Base-by-base conservation (phyloP, 345 rosid species). In the Leavenworthia alabamica region DNA sequence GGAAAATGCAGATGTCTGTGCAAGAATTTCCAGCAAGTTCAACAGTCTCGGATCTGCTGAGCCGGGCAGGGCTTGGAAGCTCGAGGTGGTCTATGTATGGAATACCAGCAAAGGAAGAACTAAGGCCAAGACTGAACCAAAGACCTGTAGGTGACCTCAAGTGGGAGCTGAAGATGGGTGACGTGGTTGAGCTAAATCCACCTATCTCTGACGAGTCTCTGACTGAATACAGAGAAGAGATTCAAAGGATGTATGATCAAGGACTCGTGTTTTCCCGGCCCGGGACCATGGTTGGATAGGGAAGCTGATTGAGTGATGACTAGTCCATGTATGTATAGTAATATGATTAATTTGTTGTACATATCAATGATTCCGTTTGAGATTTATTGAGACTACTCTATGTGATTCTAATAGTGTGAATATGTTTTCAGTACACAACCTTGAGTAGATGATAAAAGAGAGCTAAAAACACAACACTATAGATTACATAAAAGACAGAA, bases 131-230 rank as follows among this genome's bases (percentile, higher is more conserved):
- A 75, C 67, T 93, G 64, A 93, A 93, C 79, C 78, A 78, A 4
- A 68, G 67, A 62, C 91, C 92, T 4, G 85, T 89, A 36, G 55
- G 75, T 22, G 90, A 93, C 73, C 77, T 83, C 9, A 69, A 75
- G 9, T 79, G 84, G 79, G 70, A 81, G 75, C 77, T 93, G 75
- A 80, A 84, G 78, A 93, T 89, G 97, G 96, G 97, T 16, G 99
- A 93, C 58, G 89, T 93, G 58, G 94, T 93, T 65, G 97, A 93
- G 75, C 73, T 93, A 32, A 83, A 94, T 60, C 99, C 96, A n/a
- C 81, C 88, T 6, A 79, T 93, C 27, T 82, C 96, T 3, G 78
- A 81, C 71, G 84, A 93, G 80, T 93, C 89, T 12, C 78, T 93
- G 74, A 79, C 78, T 5, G 94, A 83, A 54, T 89, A 84, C 81